Percentiles rank a stretch among this genome's conserved stretches.
phyloP scores from a whole-genome alignment of 371 early-diverging fungal species.

The Smittium culicis region DNA sequence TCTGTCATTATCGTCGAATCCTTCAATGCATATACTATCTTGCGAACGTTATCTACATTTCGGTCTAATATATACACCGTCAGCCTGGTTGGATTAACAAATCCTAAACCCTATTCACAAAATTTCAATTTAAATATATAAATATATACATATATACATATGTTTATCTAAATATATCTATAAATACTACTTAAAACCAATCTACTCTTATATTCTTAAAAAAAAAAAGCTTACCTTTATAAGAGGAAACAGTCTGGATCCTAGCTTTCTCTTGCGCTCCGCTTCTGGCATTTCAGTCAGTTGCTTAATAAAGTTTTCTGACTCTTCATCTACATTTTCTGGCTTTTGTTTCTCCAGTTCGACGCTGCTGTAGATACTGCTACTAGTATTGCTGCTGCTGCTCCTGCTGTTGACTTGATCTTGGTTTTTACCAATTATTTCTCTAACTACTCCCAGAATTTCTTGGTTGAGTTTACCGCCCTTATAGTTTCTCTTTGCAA shows the following conservation, averaged over 20 bases:
- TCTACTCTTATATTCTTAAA: background rate
- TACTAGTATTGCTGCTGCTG: background rate
- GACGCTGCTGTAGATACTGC: background rate
- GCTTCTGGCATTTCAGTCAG: conserved; percentile 24
- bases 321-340: conserved; percentile 15
- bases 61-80: conserved; percentile 33
- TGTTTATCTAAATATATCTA: no score
- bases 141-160: no score
- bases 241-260: conserved; percentile 31
- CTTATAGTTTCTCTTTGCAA: background rate
- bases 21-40: conserved; percentile 27
- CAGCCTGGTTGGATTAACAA: conserved; percentile 29
- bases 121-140: background rate
- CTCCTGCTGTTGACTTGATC: no score
- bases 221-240: conserved; percentile 16
- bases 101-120: conserved; percentile 19
- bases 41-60: conserved; percentile 26
- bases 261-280: conserved; percentile 32
- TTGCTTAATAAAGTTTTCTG: conserved; percentile 27
- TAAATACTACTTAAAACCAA: background rate
- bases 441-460: conserved; percentile 1
- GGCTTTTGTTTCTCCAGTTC: background rate
- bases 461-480: background rate
- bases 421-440: background rate
- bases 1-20: conserved; percentile 19